These are phyloP conservation scores for Sclerotinia spermophila DNA, from an alignment of 2,329 filamentous ascomycete genomes.

Conservation along the genomic window DNA sequence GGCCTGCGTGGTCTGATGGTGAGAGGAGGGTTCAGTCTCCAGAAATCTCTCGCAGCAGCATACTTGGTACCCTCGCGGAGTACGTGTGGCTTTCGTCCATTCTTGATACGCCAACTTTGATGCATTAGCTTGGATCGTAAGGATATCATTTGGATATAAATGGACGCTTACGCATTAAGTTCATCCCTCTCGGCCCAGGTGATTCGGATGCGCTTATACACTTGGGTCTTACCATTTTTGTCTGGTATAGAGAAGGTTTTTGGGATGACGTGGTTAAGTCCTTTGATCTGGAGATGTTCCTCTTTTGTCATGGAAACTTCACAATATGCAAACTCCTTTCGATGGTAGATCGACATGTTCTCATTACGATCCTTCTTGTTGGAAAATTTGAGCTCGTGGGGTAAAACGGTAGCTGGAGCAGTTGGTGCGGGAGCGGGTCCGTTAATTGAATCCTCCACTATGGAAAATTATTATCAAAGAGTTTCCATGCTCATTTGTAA, in stretches of 20 bases:
- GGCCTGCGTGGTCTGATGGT: background rate
- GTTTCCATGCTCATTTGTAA: background rate
- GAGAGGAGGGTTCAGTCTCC: background rate
- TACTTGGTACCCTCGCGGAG: background rate
- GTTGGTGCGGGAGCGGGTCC: background rate
- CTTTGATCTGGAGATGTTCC: background rate
- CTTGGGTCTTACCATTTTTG: background rate
- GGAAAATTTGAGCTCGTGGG: background rate
- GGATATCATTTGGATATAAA: background rate
- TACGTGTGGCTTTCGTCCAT: background rate
- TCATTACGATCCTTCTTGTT: background rate
- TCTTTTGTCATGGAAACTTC: background rate
- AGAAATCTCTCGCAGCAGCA: background rate
- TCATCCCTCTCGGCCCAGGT: background rate
- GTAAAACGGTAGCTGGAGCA: background rate
- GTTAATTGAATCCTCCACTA: background rate
- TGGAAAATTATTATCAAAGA: background rate
- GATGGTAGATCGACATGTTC: background rate
- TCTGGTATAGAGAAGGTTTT: background rate
- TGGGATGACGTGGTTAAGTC: background rate
- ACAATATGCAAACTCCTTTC: background rate
- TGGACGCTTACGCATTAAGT: background rate
- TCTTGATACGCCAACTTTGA: background rate
- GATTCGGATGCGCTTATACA: background rate
- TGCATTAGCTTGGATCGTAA: background rate